phyloP scores from a whole-genome alignment of 306 rosid genomes.

The Cicer judaicum region DNA sequence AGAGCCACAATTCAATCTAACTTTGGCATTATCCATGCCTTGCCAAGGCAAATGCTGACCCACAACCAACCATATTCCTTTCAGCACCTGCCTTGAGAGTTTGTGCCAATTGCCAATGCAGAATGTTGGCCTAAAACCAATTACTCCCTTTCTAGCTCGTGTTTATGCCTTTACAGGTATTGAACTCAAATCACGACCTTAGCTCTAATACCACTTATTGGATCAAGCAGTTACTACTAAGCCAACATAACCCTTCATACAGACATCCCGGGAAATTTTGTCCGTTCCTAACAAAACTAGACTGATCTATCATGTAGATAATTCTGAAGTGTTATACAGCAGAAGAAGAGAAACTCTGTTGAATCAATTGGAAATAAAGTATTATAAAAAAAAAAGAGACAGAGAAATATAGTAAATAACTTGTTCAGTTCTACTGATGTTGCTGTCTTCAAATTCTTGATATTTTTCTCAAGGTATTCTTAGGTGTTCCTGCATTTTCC shows the following conservation, averaged over 20 bases:
- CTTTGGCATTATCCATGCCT: background rate
- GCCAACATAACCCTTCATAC: background rate
- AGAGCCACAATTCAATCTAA: background rate
- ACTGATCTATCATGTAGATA: constrained; percentile 7
- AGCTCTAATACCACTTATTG: constrained; percentile 3
- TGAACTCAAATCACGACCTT: background rate
- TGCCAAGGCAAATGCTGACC: background rate
- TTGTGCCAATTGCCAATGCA: background rate
- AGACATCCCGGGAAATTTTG: background rate
- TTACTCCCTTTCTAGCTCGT: background rate
- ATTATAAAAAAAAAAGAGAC: background rate
- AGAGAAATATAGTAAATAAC: background rate
- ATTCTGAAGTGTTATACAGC: constrained; percentile 23
- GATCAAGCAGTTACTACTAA: background rate
- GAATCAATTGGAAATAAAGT: background rate
- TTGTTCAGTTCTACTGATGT: background rate
- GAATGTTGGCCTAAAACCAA: background rate
- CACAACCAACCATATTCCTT: constrained; percentile 17
- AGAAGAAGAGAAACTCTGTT: constrained; percentile 8
- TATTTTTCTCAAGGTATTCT: background rate
- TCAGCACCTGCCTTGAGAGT: background rate
- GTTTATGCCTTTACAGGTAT: background rate
- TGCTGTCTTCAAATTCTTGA: constrained; percentile 5
- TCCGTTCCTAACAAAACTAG: constrained; percentile 23
- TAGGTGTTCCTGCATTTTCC: background rate